These are phyloP conservation scores for Penstemon eatonii DNA, from an alignment of 257 asterid species.

Conservation along the genomic window DNA sequence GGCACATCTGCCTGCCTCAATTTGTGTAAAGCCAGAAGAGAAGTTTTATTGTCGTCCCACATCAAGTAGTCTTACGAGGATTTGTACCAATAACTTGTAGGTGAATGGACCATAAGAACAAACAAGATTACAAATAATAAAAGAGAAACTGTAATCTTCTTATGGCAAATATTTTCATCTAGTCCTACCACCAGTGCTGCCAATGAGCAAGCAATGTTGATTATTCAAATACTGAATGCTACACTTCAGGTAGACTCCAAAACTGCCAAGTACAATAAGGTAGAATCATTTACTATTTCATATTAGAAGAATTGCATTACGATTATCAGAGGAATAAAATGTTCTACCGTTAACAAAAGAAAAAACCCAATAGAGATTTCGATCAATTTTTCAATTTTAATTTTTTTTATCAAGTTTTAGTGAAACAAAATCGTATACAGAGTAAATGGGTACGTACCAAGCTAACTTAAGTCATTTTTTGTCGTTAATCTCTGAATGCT, in stretches of 20 bases:
- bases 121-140: not conserved
- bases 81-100: not conserved
- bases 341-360: slow-evolving; percentile 7
- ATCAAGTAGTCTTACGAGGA: not conserved
- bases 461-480: slow-evolving; percentile 41
- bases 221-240: not conserved
- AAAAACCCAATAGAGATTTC: slow-evolving; percentile 9
- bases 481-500: slow-evolving; percentile 36
- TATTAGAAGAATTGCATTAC: slow-evolving; percentile 2
- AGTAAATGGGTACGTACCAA: slow-evolving; percentile 25
- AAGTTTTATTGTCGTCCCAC: not conserved
- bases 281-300: not conserved
- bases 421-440: slow-evolving; percentile 4
- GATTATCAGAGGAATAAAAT: not conserved
- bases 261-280: not conserved
- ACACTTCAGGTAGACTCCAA: not conserved
- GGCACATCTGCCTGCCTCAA: not conserved
- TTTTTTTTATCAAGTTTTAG: not conserved
- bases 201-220: not conserved
- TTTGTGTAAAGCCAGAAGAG: too few relatives aligned
- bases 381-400: not conserved
- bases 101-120: not conserved
- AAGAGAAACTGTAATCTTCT: not conserved
- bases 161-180: not conserved
- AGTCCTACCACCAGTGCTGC: not conserved